Base-by-base conservation (phyloP, 768 basidiomycete genomes). In the Suillus spraguei region DNA sequence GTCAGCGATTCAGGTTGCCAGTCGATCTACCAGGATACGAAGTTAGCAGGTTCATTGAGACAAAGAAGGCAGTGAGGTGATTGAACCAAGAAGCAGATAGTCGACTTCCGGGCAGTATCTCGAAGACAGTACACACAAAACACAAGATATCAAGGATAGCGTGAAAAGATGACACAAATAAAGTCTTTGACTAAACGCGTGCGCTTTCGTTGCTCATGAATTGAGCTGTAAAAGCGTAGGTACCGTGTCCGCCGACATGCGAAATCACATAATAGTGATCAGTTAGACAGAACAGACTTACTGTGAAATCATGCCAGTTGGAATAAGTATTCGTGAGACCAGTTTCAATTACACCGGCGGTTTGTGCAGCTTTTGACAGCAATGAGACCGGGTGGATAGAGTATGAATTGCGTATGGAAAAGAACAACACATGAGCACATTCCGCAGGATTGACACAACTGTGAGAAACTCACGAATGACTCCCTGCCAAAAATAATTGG, bases 401-500 rank as follows among this genome's bases (percentile, higher is more conserved):
- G 50, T 17, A 36, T 35, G 35, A 46, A 17, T 53, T 39, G 5
- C 32, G 42, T 38, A 52, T 32, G 24, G 22, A 39, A 22, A 42
- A 24, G 50, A 16, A 36, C 14, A 49, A 8, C 1, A 60, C 59
- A 46, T 56, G 60, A 61, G 60, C 16, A 20, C 17, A 24, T 56
- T 22, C 22, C 5, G 38, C 56, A 60, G 47, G 24, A 17, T 11
- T 7, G n/a, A 22, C 3, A 24, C 35, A 32, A 6, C 20, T 7
- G 49, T 17, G 35, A 20, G 28, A 64, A 42, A 80, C 88, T 67
- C 70, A 89, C 88, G 86, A 60, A 91, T 83, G 60, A 80, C 60
- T 35, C 88, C 88, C 71, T 90, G 85, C 90, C 90, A 93, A 78
- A 91, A 93, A 68, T 79, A 89, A 71, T 95, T 95, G 44, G 86